Conservation (phyloP, 768 basidiomycete genomes). For the Thelephora ganbajun region DNA sequence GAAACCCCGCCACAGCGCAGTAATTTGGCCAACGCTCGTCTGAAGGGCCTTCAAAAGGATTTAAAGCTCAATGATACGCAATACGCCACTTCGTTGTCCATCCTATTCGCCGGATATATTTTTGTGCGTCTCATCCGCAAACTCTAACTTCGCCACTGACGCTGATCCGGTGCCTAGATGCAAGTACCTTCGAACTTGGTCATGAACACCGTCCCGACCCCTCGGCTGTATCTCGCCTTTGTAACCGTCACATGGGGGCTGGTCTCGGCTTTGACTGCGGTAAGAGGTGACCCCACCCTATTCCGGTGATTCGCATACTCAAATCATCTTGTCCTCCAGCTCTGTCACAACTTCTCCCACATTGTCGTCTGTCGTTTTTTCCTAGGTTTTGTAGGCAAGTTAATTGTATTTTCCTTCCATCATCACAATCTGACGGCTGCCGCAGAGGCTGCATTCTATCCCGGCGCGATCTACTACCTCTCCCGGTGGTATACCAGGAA, state of each 20-base stretch:
- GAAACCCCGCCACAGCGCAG: neutral
- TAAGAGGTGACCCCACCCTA: neutral
- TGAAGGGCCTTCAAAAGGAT: conserved; percentile 14
- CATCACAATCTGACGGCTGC: neutral
- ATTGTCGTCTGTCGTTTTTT: conserved; percentile 19
- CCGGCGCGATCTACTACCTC: conserved; percentile 2
- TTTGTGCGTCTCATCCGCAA: conserved; percentile 13
- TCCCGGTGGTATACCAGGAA: conserved; percentile 26
- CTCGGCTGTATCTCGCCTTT: conserved; percentile 14
- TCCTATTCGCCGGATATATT: conserved; percentile 16
- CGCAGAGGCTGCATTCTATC: neutral
- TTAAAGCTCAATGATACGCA: conserved; percentile 13
- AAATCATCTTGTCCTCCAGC: neutral
- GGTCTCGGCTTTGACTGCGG: conserved; percentile 24
- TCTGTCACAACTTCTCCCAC: conserved; percentile 15
- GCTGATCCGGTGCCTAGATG: neutral
- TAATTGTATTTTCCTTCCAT: neutral
- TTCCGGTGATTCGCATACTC: neutral
- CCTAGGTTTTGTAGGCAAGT: conserved; percentile 22
- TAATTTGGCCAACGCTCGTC: conserved; percentile 8
- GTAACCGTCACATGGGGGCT: conserved; percentile 22
- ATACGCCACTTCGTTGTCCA: conserved; percentile 13
- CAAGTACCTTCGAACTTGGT: conserved; percentile 15
- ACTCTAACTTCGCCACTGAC: neutral
- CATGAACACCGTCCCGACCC: conserved; percentile 18